A percentile compares a stretch with the other conserved stretches of the same genome.
phyloP scores from a whole-genome alignment of 257 asterid species.

The Anisodus tanguticus region DNA sequence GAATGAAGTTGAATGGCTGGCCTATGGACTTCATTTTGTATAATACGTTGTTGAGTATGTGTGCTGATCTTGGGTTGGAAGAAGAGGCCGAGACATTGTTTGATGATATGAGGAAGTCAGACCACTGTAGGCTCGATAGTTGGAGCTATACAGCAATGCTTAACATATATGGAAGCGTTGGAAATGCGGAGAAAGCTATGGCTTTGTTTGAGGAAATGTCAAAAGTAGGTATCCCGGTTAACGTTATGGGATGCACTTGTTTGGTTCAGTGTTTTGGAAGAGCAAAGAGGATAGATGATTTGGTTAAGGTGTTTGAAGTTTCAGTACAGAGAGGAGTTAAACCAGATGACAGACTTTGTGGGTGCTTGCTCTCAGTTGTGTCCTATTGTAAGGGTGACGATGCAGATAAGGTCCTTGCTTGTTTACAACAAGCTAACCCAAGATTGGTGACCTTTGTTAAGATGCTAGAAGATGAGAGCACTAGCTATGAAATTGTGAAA shows the following conservation, averaged over 20 bases:
- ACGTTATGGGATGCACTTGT: slow-evolving; percentile 96
- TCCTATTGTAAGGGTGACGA: slow-evolving; percentile 69
- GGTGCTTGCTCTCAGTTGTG: slow-evolving; percentile 81
- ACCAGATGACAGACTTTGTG: slow-evolving; percentile 87
- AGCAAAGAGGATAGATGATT: slow-evolving; percentile 69
- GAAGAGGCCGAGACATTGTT: slow-evolving; percentile 81
- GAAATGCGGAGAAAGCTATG: slow-evolving; percentile 81
- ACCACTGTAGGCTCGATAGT: slow-evolving; percentile 66
- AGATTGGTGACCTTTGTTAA: slow-evolving; percentile 56
- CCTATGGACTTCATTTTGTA: slow-evolving; percentile 86
- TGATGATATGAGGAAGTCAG: slow-evolving; percentile 74
- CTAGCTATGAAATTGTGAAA: slow-evolving; percentile 49
- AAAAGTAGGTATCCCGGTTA: slow-evolving; percentile 54
- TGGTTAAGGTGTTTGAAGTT: slow-evolving; percentile 64
- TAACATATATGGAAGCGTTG: slow-evolving; percentile 82
- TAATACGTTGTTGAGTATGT: slow-evolving; percentile 87
- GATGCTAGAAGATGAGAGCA: slow-evolving; percentile 44
- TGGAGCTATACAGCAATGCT: slow-evolving; percentile 95
- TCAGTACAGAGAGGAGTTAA: slow-evolving; percentile 65
- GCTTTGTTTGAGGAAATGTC: slow-evolving; percentile 75
- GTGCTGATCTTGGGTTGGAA: slow-evolving; percentile 93
- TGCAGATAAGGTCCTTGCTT: slow-evolving; percentile 63
- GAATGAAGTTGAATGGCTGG: slow-evolving; percentile 83
- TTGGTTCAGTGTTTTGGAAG: slow-evolving; percentile 86
- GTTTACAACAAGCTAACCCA: slow-evolving; percentile 58